Conservation (phyloP, 345 rosid genomes). For the Acer negundo region DNA sequence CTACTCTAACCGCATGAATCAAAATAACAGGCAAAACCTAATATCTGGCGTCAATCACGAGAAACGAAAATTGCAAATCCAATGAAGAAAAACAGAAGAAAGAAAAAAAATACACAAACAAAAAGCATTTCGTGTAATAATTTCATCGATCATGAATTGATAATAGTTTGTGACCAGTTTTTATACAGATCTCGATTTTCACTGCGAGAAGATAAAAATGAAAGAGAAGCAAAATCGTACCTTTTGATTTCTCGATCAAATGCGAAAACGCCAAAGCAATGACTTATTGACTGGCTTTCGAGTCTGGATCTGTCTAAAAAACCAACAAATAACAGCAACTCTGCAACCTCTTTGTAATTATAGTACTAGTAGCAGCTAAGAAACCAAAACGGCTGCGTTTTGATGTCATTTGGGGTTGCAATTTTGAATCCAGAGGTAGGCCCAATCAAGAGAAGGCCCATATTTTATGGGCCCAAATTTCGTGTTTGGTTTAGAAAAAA, state of each 20-base stretch:
- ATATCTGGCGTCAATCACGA: not conserved
- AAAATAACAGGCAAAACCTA: not conserved
- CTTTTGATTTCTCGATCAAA: not conserved
- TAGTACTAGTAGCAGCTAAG: not conserved
- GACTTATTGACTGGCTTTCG: not conserved
- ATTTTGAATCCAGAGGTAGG: too few species aligned
- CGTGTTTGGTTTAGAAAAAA: too few species aligned
- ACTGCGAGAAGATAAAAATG: not conserved
- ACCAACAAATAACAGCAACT: not conserved
- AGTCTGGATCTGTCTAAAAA: conserved; percentile 1
- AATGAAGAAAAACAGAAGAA: not conserved
- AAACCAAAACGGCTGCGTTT: not conserved
- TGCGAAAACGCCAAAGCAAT: not conserved
- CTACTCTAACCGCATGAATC: not conserved
- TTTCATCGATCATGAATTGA: not conserved
- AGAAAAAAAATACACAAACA: not conserved
- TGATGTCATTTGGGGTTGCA: too few species aligned
- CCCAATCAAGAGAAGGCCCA: too few species aligned
- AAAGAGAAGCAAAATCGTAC: not conserved
- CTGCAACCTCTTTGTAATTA: not conserved
- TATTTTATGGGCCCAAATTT: too few species aligned
- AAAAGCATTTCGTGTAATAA: not conserved
- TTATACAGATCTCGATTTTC: conserved; percentile 1
- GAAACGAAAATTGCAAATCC: not conserved
- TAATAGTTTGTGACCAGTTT: not conserved